phyloP scores from a whole-genome alignment of 2,329 filamentous ascomycete genomes.

The Calonectria henricotiae region DNA sequence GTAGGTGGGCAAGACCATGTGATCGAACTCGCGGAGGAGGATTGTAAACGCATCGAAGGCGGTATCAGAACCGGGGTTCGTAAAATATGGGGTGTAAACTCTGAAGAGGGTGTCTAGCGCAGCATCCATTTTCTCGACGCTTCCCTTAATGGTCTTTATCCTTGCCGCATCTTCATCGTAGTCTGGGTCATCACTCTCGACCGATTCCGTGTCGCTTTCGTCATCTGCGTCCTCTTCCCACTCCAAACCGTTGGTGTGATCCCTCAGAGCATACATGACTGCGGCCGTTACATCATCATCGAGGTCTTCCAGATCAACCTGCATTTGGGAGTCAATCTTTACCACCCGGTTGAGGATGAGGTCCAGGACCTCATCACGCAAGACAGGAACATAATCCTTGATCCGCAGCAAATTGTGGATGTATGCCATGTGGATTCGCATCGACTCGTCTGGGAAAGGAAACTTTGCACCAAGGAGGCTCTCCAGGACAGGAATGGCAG shows the following conservation, averaged over 20 bases:
- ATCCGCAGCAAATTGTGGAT: slow-evolving; percentile 87
- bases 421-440: slow-evolving; percentile 88
- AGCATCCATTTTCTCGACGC: slow-evolving; percentile 91
- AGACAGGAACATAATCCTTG: slow-evolving; percentile 82
- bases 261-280: slow-evolving; percentile 71
- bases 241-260: slow-evolving; percentile 46
- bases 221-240: slow-evolving; percentile 73
- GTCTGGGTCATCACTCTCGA: slow-evolving; percentile 79
- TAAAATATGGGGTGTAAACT: slow-evolving; percentile 83
- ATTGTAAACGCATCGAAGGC: slow-evolving; percentile 84
- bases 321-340: slow-evolving; percentile 96
- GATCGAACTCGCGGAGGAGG: slow-evolving; percentile 88
- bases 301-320: slow-evolving; percentile 91
- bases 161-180: slow-evolving; percentile 75
- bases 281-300: slow-evolving; percentile 89
- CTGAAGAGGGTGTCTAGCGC: slow-evolving; percentile 91
- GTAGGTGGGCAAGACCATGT: slow-evolving; percentile 90
- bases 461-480: slow-evolving; percentile 79
- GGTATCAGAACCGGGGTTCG: slow-evolving; percentile 77
- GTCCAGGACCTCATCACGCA: slow-evolving; percentile 86
- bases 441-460: slow-evolving; percentile 83
- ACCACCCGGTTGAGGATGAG: slow-evolving; percentile 89
- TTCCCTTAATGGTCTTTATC: slow-evolving; percentile 82
- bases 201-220: slow-evolving; percentile 80
- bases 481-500: slow-evolving; percentile 80